These are phyloP conservation scores for Hysterangium stoloniferum DNA, from an alignment of 768 basidiomycete species.

Conservation along the genomic window DNA sequence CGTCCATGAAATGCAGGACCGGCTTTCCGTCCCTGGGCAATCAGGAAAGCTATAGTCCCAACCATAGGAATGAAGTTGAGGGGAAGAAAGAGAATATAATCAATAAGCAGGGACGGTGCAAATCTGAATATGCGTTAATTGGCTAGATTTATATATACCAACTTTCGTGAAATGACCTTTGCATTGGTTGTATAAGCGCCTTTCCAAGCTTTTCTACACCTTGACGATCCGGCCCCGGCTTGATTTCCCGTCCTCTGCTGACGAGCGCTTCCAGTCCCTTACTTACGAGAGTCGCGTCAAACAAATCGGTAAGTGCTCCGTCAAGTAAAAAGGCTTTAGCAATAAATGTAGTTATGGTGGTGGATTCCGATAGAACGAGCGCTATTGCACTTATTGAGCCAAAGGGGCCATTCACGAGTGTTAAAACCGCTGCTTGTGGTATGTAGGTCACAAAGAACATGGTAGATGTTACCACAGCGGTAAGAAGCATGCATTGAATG, in stretches of 20 bases:
- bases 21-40: slow-evolving; percentile 40
- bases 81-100: slow-evolving; percentile 58
- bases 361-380: slow-evolving; percentile 36
- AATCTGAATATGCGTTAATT: slow-evolving; percentile 21
- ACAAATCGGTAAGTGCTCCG: slow-evolving; percentile 35
- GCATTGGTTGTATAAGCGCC: slow-evolving; percentile 40
- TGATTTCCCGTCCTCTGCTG: slow-evolving; percentile 29
- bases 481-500: slow-evolving; percentile 11
- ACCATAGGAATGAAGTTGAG: slow-evolving; percentile 61
- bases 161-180: slow-evolving; percentile 13
- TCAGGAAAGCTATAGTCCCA: slow-evolving; percentile 55
- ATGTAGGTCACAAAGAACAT: slow-evolving; percentile 55
- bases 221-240: slow-evolving; percentile 18
- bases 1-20: slow-evolving; percentile 56
- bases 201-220: slow-evolving; percentile 40
- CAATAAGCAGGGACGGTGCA: slow-evolving; percentile 37
- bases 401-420: slow-evolving; percentile 55
- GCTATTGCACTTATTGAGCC: slow-evolving; percentile 39
- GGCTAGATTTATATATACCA: no score
- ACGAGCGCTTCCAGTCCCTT: slow-evolving; percentile 36
- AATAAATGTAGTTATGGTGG: slow-evolving; percentile 35
- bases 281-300: slow-evolving; percentile 38
- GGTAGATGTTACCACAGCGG: slow-evolving; percentile 19
- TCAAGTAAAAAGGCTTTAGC: slow-evolving; percentile 39
- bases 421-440: slow-evolving; percentile 58